Base-by-base conservation (phyloP, 2,329 filamentous ascomycete species). In the Apiospora koreana region DNA sequence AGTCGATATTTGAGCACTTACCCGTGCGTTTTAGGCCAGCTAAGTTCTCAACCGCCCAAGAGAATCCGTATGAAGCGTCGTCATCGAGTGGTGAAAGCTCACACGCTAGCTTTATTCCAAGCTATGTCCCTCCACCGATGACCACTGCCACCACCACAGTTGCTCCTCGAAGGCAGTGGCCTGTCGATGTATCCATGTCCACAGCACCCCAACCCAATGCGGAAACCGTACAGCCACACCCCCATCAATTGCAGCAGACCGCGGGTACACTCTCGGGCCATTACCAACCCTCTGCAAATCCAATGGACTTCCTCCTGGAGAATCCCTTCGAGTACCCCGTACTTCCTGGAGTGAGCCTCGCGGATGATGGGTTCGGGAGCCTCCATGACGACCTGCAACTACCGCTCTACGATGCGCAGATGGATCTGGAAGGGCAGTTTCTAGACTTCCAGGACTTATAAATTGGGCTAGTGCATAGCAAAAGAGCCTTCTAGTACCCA, bases 391-490 rank as follows among this genome's bases (percentile, higher is more conserved):
- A 65, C 50, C 68, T 71, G 38, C 70, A 54, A 21, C 42, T 68
- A 16, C 43, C 69, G 3, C 64, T 68, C 21, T 68, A 25, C 41
- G 70, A 62, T 65, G 41, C 65, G 35, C 72, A 75, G 76, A 71
- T 81, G 74, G 62, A 41, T 50, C 31, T 31, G 12, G 8, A 70
- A 16, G 69, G 65, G 21, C 69, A 70, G 14, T 43, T 70, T 35
- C 23, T 48, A 8, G 25, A 70, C 18, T 25, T 68, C 14, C 65
- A 70, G 9, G 48, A 64, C 18, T 38, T 38, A 3, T 62, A 23
- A 8, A n/a, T n/a, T n/a, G n/a, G n/a, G n/a, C n/a, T n/a, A n/a
- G n/a, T n/a, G n/a, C n/a, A n/a, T n/a, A n/a, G n/a, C n/a, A n/a
- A n/a, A n/a, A n/a, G n/a, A n/a, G n/a, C n/a, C n/a, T n/a, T n/a